Conservation (phyloP, 164 flowering plant genomes). For the Santalum album region DNA sequence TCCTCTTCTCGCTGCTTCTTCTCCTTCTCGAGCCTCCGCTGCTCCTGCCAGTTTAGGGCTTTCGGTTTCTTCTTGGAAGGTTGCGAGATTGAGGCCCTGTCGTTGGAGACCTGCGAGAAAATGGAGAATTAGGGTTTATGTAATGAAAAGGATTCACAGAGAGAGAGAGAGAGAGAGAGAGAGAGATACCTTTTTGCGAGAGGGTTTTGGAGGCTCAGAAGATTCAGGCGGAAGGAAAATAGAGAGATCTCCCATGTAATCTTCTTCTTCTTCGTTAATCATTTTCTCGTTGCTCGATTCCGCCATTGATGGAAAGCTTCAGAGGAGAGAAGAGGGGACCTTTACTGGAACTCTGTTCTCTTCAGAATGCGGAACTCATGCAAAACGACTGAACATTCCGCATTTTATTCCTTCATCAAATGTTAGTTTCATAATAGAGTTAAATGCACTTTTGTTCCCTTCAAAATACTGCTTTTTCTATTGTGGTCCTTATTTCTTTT, state of each 20-base stretch:
- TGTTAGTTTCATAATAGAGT: too few species aligned
- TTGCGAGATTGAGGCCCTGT: constrained; percentile 14
- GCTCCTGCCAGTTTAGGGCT: constrained; percentile 52
- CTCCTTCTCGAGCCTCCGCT: constrained; percentile 48
- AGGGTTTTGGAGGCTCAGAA: constrained; percentile 19
- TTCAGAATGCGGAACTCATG: too few species aligned
- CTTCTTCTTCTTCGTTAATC: constrained; percentile 60
- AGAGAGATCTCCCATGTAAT: constrained; percentile 90
- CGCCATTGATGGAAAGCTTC: constrained; percentile 22
- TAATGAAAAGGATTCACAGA: neutral
- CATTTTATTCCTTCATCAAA: too few species aligned
- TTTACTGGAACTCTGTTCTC: neutral
- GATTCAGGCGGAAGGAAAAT: constrained; percentile 60
- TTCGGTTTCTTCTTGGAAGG: constrained; percentile 39
- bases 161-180: neutral
- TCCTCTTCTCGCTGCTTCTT: constrained; percentile 66
- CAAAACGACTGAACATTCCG: too few species aligned
- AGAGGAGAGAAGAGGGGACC: neutral
- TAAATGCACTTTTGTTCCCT: too few species aligned
- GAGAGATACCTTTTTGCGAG: constrained; percentile 26
- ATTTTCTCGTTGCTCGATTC: constrained; percentile 12
- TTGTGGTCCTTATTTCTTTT: too few species aligned
- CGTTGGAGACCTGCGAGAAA: constrained; percentile 19
- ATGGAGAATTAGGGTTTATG: neutral
- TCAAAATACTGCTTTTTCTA: too few species aligned